These are phyloP conservation scores for Annona squamosa DNA, from an alignment of 164 flowering plant species.

Conservation along the genomic window DNA sequence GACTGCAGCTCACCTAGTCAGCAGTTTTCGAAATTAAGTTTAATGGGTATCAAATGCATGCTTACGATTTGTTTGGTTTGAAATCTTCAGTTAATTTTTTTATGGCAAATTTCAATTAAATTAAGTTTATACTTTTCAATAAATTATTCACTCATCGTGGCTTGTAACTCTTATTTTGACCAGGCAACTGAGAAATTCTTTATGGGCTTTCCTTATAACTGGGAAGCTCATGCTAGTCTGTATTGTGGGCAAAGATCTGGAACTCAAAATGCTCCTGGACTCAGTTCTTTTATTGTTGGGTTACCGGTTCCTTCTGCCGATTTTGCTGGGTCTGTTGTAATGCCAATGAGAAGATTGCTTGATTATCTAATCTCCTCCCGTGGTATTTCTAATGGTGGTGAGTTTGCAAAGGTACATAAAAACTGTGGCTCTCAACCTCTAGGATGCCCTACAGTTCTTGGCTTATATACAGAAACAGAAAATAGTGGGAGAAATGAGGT, in stretches of 20 bases:
- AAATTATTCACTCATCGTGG: background rate
- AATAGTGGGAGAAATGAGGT: background rate
- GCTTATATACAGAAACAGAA: background rate
- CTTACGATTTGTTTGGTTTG: background rate
- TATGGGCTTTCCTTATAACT: constrained; percentile 1
- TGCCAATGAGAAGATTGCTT: background rate
- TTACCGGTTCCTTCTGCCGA: background rate
- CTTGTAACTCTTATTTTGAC: background rate
- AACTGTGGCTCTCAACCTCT: background rate
- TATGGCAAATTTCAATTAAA: too few species aligned
- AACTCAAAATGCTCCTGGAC: background rate
- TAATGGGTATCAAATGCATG: background rate
- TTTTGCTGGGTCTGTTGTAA: background rate
- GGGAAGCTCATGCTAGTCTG: constrained; percentile 1
- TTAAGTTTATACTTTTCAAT: too few species aligned
- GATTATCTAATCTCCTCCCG: constrained; percentile 3
- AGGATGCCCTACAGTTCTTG: background rate
- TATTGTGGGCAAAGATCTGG: background rate
- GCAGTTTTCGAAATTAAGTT: background rate
- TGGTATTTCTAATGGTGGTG: background rate
- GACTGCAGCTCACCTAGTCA: too few species aligned
- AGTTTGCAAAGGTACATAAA: background rate
- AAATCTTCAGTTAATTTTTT: background rate
- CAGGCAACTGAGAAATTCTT: constrained; percentile 5
- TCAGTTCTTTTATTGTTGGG: background rate